These are phyloP conservation scores for Penicillium cataractarum DNA, from an alignment of 495 filamentous ascomycete genomes.

Conservation along the genomic window DNA sequence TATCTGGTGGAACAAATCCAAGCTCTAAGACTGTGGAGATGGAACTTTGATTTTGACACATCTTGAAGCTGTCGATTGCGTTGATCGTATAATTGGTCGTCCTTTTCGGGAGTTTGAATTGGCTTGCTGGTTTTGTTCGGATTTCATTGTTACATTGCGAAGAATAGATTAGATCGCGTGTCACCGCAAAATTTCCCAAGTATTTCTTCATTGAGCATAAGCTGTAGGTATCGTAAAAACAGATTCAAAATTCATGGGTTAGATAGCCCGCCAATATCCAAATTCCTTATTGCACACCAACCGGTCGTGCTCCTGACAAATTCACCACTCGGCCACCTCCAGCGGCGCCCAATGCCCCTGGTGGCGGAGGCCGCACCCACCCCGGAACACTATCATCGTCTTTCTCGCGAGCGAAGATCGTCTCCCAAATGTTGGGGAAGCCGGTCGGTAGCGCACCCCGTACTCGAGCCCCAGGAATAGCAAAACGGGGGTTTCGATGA, in stretches of 20 bases:
- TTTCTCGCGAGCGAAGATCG: conserved; percentile 49
- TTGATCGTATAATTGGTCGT: background rate
- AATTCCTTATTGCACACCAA: conserved; percentile 43
- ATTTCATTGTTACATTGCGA: background rate
- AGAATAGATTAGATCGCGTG: background rate
- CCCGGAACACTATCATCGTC: conserved; percentile 54
- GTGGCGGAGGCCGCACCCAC: conserved; percentile 52
- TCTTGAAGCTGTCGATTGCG: background rate
- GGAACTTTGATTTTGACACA: background rate
- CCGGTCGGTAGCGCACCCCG: conserved; percentile 63
- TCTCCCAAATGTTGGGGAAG: conserved; percentile 64
- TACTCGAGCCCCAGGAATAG: conserved; percentile 76
- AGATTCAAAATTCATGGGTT: background rate
- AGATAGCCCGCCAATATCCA: background rate
- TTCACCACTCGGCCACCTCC: conserved; percentile 55
- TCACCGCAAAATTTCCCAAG: background rate
- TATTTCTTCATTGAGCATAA: background rate
- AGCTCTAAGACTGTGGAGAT: background rate
- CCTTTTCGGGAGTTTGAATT: background rate
- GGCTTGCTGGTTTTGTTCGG: background rate
- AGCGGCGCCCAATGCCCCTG: conserved; percentile 14
- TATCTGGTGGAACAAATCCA: conserved; percentile 14
- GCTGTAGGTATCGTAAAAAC: conserved; percentile 12
- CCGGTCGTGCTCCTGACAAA: conserved; percentile 54
- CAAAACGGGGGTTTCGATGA: conserved; percentile 73